Evolutionary conservation across 768 basidiomycete species (phyloP), one percentile per base, ranked within the genome.

Genomic region (Collybia mongolica): DNA sequence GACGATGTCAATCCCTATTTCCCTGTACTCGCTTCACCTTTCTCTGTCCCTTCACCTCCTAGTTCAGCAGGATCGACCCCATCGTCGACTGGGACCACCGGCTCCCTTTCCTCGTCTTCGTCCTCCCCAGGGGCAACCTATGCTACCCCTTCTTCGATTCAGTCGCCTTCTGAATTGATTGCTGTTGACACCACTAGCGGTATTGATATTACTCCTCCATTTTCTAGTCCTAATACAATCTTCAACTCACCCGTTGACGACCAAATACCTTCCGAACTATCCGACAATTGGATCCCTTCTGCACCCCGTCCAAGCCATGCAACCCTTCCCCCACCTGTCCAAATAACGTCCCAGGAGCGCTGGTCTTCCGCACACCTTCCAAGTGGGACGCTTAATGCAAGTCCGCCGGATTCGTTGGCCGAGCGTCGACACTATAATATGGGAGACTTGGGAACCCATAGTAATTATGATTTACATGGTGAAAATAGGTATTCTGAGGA

Each of bases 1-100:
- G 68, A 62, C 12, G 57, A 46, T 18, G 61, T 71, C 45, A 83
- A 82, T 59, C 75, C 82, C 9, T 83, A 83, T 65, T 83, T 83
- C 54, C 82, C 80, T 28, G 62, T 67, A 39, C 50, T 74, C 14
- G 58, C 71, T 20, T 40, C 51, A 14, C 42, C 36, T 5, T 48
- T 43, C 28, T 44, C 36, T 15, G 51, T 45, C 35, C 44, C 57
- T 39, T 54, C 61, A 6, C 54, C 60, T 8, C 50, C 57, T 36
- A 58, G 64, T 51, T 61, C 64, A 19, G 55, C 65, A 44, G 60
- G 54, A 18, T 61, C 70, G 35, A 60, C 64, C 6, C 53, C 63
- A 36, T 58, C 65, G 6, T 51, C 63, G 0, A 47, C 59, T 4
- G 47, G 49, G 32, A 37, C 43, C 19, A 55, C 61, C 38, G 51